phyloP scores from a whole-genome alignment of 1,139 yeast species.

The Debaryomyces sp. region DNA sequence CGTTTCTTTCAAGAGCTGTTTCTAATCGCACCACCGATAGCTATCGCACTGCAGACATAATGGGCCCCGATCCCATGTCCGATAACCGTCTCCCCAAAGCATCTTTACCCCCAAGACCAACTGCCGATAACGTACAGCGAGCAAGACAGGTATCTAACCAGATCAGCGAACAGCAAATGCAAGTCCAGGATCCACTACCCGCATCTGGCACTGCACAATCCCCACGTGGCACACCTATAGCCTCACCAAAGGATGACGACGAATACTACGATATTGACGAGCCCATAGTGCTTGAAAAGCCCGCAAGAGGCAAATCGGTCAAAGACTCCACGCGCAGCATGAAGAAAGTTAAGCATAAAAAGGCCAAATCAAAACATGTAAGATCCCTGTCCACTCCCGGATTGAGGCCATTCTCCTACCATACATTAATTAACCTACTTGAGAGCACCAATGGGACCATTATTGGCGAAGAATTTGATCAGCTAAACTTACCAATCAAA shows the following conservation, averaged over 20 bases:
- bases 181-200: slow-evolving; percentile 4
- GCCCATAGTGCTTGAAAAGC: slow-evolving; percentile 35
- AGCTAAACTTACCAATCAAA: slow-evolving; percentile 70
- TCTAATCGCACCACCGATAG: slow-evolving; percentile 4
- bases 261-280: slow-evolving; percentile 45
- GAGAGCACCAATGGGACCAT: slow-evolving; percentile 67
- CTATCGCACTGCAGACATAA: slow-evolving; percentile 8
- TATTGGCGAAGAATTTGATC: slow-evolving; percentile 71
- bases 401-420: slow-evolving; percentile 57
- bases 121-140: slow-evolving; percentile 29
- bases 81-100: not conserved
- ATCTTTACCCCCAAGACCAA: slow-evolving; percentile 42
- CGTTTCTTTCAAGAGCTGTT: not conserved
- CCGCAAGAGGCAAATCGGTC: slow-evolving; percentile 39
- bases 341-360: slow-evolving; percentile 21
- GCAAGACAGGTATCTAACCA: slow-evolving; percentile 37
- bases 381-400: slow-evolving; percentile 12
- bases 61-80: not conserved
- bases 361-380: slow-evolving; percentile 19
- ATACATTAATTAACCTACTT: slow-evolving; percentile 57
- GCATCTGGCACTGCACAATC: not conserved
- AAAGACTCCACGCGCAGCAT: slow-evolving; percentile 29
- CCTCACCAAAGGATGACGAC: slow-evolving; percentile 24
- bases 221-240: not conserved
- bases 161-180: slow-evolving; percentile 9